Evolutionary conservation across 1,139 yeast genomes (phyloP), one percentile per base, ranked within the genome.

Genomic region (Eremothecium coryli): DNA sequence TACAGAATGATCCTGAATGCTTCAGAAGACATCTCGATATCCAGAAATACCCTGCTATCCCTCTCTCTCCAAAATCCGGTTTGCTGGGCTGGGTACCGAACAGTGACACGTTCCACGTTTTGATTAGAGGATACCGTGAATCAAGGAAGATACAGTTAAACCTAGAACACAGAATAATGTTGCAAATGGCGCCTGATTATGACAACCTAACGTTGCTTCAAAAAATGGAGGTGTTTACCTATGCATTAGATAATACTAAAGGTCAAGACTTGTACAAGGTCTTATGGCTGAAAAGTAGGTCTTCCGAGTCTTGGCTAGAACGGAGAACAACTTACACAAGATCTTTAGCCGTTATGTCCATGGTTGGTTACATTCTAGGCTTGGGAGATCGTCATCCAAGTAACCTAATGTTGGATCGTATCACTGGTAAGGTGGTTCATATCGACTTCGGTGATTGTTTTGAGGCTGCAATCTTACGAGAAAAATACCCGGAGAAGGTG

Each of bases 361-460:
- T 90, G 96, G 95, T 82, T 29, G 98, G 98, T 1, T 90, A 90
- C 58, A 88, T 90, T 37, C 66, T 90, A 25, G 99, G 99, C 10
- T 67, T 93, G 18, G 99, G 99, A 39, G 99, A 93, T 58, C 75
- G 99, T 46, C 99, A 93, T 61, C 98, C 98, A 18, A 84, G 96
- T 20, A 93, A 93, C 53, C 70, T 93, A 61, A 85, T 93, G 96
- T 71, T 93, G 61, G 95, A 88, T 56, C 68, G 96, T 47, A 73
- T 78, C 35, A 85, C 97, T 0, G 99, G 99, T 42, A 86, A 88
- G 53, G 95, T 93, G 30, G 72, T 90, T 27, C 99, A 93, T 55
- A 88, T 93, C 61, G 99, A 93, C 68, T 93, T 90, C 60, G 99
- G 98, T 47, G 99, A 93, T 57, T 93, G 99, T 70, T 93, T 93